Conservation (phyloP, 169 alveolate species). For the Babesia bigemina region DNA sequence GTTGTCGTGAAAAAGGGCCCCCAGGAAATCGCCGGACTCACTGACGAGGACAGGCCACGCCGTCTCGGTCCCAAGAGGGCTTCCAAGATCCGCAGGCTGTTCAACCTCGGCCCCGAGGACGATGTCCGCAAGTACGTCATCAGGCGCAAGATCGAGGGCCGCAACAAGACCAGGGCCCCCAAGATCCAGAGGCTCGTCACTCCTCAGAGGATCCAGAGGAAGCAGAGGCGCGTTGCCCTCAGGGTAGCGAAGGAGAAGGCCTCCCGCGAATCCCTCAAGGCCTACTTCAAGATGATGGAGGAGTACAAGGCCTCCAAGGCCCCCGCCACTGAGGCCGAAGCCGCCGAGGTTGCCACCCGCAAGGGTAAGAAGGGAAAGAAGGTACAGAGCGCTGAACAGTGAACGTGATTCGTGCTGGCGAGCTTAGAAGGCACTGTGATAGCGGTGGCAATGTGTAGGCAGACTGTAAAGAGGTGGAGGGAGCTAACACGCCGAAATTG, state of each 20-base stretch:
- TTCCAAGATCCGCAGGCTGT: slow-evolving; percentile 93
- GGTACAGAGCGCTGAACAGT: neutral
- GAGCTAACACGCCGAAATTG: neutral
- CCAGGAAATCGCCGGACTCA: slow-evolving; percentile 94
- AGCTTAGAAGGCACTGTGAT: neutral
- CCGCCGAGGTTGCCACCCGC: neutral
- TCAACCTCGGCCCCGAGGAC: slow-evolving; percentile 91
- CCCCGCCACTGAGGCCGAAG: neutral
- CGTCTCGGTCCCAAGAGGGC: slow-evolving; percentile 99
- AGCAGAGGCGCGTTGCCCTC: slow-evolving; percentile 82
- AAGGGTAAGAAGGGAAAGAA: slow-evolving; percentile 4
- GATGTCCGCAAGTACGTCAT: slow-evolving; percentile 96
- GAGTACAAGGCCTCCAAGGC: slow-evolving; percentile 59
- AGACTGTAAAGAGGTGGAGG: neutral
- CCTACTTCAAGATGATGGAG: slow-evolving; percentile 72
- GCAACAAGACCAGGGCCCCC: slow-evolving; percentile 94
- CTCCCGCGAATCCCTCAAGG: slow-evolving; percentile 74
- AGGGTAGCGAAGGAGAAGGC: slow-evolving; percentile 65
- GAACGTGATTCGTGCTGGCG: neutral
- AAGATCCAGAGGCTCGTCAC: slow-evolving; percentile 99
- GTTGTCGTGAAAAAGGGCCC: slow-evolving; percentile 97
- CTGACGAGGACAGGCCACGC: slow-evolving; percentile 95
- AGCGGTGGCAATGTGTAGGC: neutral
- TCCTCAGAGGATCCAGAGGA: slow-evolving; percentile 96
- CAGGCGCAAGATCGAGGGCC: slow-evolving; percentile 86